Conservation (phyloP, 2,329 filamentous ascomycete genomes). For the Colletotrichum kahawae region DNA sequence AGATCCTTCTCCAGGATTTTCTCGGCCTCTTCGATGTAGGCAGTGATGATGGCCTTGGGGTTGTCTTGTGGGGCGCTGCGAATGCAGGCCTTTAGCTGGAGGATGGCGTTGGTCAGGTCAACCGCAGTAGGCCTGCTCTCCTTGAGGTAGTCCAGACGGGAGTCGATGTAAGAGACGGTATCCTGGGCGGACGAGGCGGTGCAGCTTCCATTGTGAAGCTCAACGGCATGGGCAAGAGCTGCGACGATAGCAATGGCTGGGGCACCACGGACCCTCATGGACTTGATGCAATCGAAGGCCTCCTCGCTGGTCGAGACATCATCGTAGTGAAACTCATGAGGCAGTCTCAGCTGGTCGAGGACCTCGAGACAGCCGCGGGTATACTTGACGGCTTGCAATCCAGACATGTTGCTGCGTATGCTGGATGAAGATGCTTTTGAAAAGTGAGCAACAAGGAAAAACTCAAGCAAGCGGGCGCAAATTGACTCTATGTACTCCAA, state of each 20-base stretch:
- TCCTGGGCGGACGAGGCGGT: slow-evolving; percentile 54
- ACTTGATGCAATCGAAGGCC: slow-evolving; percentile 82
- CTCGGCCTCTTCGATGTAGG: slow-evolving; percentile 83
- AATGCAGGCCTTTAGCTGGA: slow-evolving; percentile 74
- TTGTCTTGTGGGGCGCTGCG: slow-evolving; percentile 45
- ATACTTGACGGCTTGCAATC: slow-evolving; percentile 80
- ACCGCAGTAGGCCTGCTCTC: slow-evolving; percentile 93
- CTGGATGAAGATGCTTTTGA: not conserved
- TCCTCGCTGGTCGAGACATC: slow-evolving; percentile 71
- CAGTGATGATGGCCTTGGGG: slow-evolving; percentile 61
- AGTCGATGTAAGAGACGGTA: slow-evolving; percentile 73
- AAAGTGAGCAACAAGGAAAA: slow-evolving; percentile 5
- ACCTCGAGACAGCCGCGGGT: slow-evolving; percentile 74
- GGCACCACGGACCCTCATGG: slow-evolving; percentile 80
- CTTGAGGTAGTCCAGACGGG: slow-evolving; percentile 84
- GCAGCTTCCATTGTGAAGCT: slow-evolving; percentile 66
- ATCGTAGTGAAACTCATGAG: slow-evolving; percentile 82
- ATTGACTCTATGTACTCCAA: not conserved
- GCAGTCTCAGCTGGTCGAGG: slow-evolving; percentile 82
- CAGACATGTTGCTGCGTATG: slow-evolving; percentile 45
- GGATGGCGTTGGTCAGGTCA: slow-evolving; percentile 88
- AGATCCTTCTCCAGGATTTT: slow-evolving; percentile 87
- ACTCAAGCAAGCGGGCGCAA: slow-evolving; percentile 17
- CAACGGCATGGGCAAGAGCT: slow-evolving; percentile 84
- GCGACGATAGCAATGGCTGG: slow-evolving; percentile 99